Evolutionary conservation across 805 yeast genomes (phyloP), one percentile per base, ranked within the genome.

Genomic region (Candida ulmi): DNA sequence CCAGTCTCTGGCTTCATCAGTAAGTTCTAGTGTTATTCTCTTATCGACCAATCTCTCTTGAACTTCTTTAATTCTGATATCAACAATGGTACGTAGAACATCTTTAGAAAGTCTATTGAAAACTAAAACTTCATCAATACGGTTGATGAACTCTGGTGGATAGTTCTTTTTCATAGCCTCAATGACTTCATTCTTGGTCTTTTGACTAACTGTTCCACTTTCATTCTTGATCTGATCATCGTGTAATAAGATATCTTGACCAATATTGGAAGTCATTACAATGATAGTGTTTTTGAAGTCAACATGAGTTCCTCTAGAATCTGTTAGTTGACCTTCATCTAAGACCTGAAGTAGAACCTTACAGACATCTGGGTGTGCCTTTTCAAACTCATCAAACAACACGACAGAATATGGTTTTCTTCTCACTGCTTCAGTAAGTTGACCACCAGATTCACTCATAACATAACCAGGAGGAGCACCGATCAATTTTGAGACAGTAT

Each of bases 381-480:
- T 91, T 55, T 91, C 99, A 61, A 91, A 87, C 65, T 91, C 99
- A 62, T 91, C 99, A 60, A 91, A 93, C 42, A 91, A 65, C 2
- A 91, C 83, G 21, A 91, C 96, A 1, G 97, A 74, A 51, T 91
- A 91, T 8, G 99, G 99, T 55, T 88, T 90, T 54, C 98, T 76
- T 57, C 96, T 76, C 9, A 93, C 95, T 6, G 96, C 95, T 62
- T 93, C 98, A 1, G 99, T 93, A 47, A 93, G 70, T 62, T 93
- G 98, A 37, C 99, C 99, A 58, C 88, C 85, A 30, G 76, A 68
- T 56, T 91, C 99, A 64, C 88, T 90, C 39, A 96, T 93, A 17
- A 91, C 96, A 60, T 91, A 91, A 8, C 98, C 97, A 24, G 99
- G 99, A 5, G 99, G 99, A 1, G 98, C 93, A 37, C 99, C 99